phyloP scores from a whole-genome alignment of 202 grass and related monocot species.

The Schoenoplectus tabernaemontani region DNA sequence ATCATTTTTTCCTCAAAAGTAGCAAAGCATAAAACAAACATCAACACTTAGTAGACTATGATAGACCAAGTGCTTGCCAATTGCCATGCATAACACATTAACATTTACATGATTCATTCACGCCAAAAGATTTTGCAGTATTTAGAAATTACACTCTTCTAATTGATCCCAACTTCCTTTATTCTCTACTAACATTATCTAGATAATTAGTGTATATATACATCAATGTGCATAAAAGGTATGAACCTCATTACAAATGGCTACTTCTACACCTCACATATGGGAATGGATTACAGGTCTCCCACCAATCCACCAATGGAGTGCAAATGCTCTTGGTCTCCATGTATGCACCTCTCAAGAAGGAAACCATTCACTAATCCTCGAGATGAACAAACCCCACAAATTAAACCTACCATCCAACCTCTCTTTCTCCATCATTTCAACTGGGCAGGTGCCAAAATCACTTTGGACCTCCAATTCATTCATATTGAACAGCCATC shows the following conservation, averaged over 20 bases:
- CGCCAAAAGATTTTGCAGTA: not conserved
- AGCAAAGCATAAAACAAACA: too few species aligned
- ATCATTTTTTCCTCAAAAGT: too few species aligned
- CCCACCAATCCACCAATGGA: constrained; percentile 66
- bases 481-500: not conserved
- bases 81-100: too few species aligned
- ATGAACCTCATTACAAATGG: constrained; percentile 41
- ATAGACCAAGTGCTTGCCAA: too few species aligned
- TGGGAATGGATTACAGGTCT: constrained; percentile 70
- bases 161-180: constrained; percentile 19
- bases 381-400: constrained; percentile 16
- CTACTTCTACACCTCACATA: constrained; percentile 38
- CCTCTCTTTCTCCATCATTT: constrained; percentile 33
- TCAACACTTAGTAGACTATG: too few species aligned
- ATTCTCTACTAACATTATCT: not conserved
- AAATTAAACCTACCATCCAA: not conserved
- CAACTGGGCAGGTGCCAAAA: constrained; percentile 19
- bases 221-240: not conserved
- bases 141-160: constrained; percentile 22
- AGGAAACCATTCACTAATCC: constrained; percentile 9
- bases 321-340: constrained; percentile 42
- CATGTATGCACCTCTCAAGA: constrained; percentile 40
- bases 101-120: constrained; percentile 11
- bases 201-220: constrained; percentile 1
- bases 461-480: constrained; percentile 40